phyloP scores from a whole-genome alignment of 164 flowering plant genomes.

The Tetrastigma voinierianum region DNA sequence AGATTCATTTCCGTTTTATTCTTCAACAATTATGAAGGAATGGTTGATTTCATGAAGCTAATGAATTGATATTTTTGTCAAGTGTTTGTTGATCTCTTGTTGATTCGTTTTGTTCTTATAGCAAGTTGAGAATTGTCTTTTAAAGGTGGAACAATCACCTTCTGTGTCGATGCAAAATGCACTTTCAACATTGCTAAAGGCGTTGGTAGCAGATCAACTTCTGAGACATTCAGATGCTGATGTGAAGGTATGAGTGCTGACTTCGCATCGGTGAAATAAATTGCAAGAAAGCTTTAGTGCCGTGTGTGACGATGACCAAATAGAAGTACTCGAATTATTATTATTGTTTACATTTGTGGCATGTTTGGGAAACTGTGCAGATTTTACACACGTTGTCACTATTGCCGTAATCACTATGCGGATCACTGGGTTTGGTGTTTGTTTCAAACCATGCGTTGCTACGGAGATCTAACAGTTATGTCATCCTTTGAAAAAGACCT shows the following conservation, averaged over 20 bases:
- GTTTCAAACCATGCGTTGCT: not conserved
- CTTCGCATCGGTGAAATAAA: conserved; percentile 80
- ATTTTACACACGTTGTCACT: not conserved
- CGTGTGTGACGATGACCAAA: conserved; percentile 74
- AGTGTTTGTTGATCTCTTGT: not conserved
- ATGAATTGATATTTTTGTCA: no score
- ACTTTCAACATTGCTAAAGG: conserved; percentile 49
- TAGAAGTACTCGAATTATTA: conserved; percentile 63
- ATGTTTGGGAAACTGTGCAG: not conserved
- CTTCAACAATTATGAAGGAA: no score
- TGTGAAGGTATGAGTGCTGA: conserved; percentile 72
- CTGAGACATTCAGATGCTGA: conserved; percentile 57
- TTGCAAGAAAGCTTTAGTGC: conserved; percentile 86
- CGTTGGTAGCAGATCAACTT: conserved; percentile 52
- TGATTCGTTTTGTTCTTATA: conserved; percentile 17
- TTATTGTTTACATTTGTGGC: not conserved
- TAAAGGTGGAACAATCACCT: conserved; percentile 79
- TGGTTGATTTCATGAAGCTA: not conserved
- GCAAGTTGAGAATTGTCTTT: conserved; percentile 54
- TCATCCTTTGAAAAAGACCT: conserved; percentile 56
- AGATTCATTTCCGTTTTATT: no score
- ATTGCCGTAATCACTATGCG: not conserved
- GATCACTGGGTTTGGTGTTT: not conserved
- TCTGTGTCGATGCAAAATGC: conserved; percentile 44
- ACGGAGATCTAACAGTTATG: conserved; percentile 64